Conservation (phyloP, 75 land plant genomes). For the Chamaecyparis obtusa region DNA sequence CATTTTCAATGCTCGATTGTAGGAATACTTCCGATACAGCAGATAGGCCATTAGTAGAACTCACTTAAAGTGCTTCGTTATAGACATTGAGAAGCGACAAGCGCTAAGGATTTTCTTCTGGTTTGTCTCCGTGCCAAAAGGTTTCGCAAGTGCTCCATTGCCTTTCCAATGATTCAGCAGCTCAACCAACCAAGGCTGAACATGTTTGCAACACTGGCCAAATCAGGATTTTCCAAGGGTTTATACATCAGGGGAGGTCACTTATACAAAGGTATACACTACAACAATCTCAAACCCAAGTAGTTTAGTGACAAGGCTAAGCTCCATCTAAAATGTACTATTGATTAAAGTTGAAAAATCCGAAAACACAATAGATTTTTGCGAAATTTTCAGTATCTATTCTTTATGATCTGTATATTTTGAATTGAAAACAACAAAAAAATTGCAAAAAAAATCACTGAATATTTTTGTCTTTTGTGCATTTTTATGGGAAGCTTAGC, state of each 20-base stretch:
- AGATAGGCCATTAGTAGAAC: not conserved
- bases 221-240: conserved; percentile 61
- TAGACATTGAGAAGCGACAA: conserved; percentile 38
- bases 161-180: conserved; percentile 20
- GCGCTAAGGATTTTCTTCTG: conserved; percentile 25
- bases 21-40: too few species aligned
- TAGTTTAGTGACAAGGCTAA: too few species aligned
- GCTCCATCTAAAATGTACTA: too few species aligned
- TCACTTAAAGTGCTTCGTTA: not conserved
- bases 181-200: not conserved
- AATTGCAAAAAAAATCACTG: too few species aligned
- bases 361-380: too few species aligned
- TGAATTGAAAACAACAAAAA: too few species aligned
- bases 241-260: conserved; percentile 45
- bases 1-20: too few species aligned
- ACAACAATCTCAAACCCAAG: not conserved
- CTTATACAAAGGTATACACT: conserved; percentile 45
- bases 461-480: too few species aligned
- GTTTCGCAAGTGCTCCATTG: conserved; percentile 44
- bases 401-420: too few species aligned
- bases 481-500: too few species aligned
- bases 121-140: conserved; percentile 36
- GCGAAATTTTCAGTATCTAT: too few species aligned
- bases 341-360: too few species aligned
- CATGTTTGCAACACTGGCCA: conserved; percentile 56